Percentiles rank a stretch among this genome's conserved stretches.
Conservation (phyloP, 495 filamentous ascomycete genomes). For the Annulohypoxylon bovei region DNA sequence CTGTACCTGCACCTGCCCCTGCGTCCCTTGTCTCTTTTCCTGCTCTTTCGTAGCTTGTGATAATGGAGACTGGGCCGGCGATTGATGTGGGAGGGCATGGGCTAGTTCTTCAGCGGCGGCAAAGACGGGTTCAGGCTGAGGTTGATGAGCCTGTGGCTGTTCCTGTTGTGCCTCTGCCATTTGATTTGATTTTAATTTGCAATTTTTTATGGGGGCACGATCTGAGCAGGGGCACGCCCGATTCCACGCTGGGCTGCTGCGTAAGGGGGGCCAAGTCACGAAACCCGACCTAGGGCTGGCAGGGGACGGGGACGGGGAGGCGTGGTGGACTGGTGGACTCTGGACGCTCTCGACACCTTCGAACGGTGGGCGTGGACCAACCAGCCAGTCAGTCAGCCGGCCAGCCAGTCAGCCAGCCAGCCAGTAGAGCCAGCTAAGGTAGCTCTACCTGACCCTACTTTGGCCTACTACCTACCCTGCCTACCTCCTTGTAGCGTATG, state of each 20-base stretch:
- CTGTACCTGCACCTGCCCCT: constrained; percentile 42
- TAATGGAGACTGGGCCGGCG: constrained; percentile 36
- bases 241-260: constrained; percentile 45
- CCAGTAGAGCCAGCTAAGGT: constrained; percentile 12
- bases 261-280: constrained; percentile 49
- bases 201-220: constrained; percentile 49
- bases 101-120: constrained; percentile 49
- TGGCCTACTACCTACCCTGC: constrained; percentile 19
- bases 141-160: constrained; percentile 52
- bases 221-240: constrained; percentile 49
- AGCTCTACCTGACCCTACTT: constrained; percentile 14
- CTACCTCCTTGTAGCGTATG: constrained; percentile 3
- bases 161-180: constrained; percentile 51
- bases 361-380: constrained; percentile 36
- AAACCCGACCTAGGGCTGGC: constrained; percentile 45
- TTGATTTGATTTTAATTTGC: constrained; percentile 53
- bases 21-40: constrained; percentile 40
- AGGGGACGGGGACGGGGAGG: constrained; percentile 33
- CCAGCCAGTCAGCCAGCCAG: constrained; percentile 22
- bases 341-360: constrained; percentile 36
- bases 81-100: constrained; percentile 47
- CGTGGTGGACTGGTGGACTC: constrained; percentile 19
- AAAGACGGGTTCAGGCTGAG: constrained; percentile 51
- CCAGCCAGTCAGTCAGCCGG: constrained; percentile 4
- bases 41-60: constrained; percentile 43